phyloP scores from a whole-genome alignment of 2,329 filamentous ascomycete species.

The Amphichorda felina region DNA sequence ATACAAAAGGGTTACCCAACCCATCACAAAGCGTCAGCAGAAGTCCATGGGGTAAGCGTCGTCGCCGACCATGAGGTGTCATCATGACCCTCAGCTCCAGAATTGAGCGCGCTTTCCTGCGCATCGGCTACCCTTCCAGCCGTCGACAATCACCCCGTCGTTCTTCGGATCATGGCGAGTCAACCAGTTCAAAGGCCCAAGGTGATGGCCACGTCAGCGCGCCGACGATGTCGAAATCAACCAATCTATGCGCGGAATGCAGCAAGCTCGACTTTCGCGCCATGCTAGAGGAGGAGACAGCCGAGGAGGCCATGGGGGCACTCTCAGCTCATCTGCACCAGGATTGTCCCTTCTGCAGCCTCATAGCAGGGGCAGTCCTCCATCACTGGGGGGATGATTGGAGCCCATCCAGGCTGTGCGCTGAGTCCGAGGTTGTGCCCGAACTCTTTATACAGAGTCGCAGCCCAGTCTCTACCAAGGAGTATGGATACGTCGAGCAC shows the following conservation, averaged over 20 bases:
- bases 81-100: neutral
- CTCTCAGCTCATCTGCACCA: slow-evolving; percentile 1
- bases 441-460: slow-evolving; percentile 5
- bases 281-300: slow-evolving; percentile 3
- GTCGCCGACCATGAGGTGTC: neutral
- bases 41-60: no score
- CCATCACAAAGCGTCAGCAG: no score
- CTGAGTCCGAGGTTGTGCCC: neutral
- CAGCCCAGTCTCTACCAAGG: slow-evolving; percentile 3
- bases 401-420: slow-evolving; percentile 2
- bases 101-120: neutral
- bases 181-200: neutral
- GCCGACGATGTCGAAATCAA: neutral
- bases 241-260: slow-evolving; percentile 3
- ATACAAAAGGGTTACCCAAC: no score
- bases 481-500: neutral
- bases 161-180: neutral
- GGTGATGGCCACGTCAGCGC: neutral
- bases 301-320: slow-evolving; percentile 2
- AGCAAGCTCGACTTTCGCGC: slow-evolving; percentile 3
- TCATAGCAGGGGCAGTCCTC: slow-evolving; percentile 1
- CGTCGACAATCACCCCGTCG: neutral
- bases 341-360: slow-evolving; percentile 4
- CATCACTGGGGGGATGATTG: slow-evolving; percentile 2
- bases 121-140: neutral